Conservation (phyloP, 768 basidiomycete genomes). For the Tricholoma saponaceum region DNA sequence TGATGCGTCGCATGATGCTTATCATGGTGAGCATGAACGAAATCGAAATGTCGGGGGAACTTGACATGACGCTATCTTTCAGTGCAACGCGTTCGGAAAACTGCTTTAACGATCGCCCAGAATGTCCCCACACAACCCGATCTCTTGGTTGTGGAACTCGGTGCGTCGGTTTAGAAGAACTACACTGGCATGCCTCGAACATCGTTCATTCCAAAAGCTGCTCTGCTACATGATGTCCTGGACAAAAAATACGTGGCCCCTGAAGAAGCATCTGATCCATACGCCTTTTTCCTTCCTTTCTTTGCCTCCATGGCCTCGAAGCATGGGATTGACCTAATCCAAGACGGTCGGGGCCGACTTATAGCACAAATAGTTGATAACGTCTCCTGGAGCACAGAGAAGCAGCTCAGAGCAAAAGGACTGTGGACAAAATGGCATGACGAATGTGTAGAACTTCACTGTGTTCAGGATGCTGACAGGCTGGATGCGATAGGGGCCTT, state of each 20-base stretch:
- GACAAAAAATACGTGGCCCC: constrained; percentile 80
- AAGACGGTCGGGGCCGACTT: constrained; percentile 52
- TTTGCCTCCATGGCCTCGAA: constrained; percentile 43
- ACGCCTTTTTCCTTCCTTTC: constrained; percentile 64
- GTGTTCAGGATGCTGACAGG: constrained; percentile 76
- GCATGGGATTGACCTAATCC: constrained; percentile 50
- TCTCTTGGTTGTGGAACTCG: constrained; percentile 72
- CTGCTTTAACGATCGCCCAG: constrained; percentile 65
- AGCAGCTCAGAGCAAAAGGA: constrained; percentile 51
- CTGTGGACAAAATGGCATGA: constrained; percentile 65
- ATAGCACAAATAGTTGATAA: constrained; percentile 67
- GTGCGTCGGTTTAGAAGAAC: constrained; percentile 13
- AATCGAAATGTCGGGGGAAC: not conserved
- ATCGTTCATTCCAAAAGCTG: constrained; percentile 37
- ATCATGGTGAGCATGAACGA: constrained; percentile 55
- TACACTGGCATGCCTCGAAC: not conserved
- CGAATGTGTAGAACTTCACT: constrained; percentile 72
- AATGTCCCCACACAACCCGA: constrained; percentile 50
- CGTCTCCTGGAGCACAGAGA: constrained; percentile 86
- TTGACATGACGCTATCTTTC: constrained; percentile 7
- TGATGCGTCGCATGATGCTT: constrained; percentile 78
- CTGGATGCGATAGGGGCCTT: constrained; percentile 82
- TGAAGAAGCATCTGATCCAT: constrained; percentile 54
- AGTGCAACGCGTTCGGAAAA: constrained; percentile 83
- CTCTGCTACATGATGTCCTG: constrained; percentile 85